Evolutionary conservation across 352 stramenopile species (phyloP), one percentile per base, ranked within the genome.

Genomic region (Phytophthora rubi): DNA sequence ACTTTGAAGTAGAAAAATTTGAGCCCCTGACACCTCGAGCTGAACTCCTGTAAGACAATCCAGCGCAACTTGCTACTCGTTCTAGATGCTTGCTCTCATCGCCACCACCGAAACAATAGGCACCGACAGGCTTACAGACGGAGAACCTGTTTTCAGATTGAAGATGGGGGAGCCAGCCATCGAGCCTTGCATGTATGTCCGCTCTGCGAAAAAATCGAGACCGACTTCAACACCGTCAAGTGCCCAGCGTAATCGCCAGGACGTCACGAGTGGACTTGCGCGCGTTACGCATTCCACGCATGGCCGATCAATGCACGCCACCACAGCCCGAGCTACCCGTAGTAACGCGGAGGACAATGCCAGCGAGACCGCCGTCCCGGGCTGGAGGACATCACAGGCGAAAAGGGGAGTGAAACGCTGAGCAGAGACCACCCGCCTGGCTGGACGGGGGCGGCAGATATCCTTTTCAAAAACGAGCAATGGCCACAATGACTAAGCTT

Each of bases 281-380:
- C 26, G 53, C 59, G 18, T 65, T 64, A 60, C 64, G 30, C n/a
- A 71, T 9, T 35, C 37, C 48, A 65, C 18, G 33, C 30, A 48
- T 55, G 42, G 18, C 7, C 16, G 54, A 62, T 54, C 52, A n/a
- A 45, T 48, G 51, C 51, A 57, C 32, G 52, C 30, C 35, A 28
- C 8, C 53, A 28, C 37, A 53, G 16, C 44, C 9, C 44, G 8
- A 49, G 44, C 35, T 62, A 35, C 60, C 53, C 48, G 55, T 21
- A 71, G 62, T 69, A 73, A 73, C 59, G 57, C 35, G n/a, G 23
- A 55, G 47, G 65, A 68, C 57, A 60, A 37, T 42, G 28, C 3
- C 28, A 16, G 35, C 47, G 28, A 10, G 28, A 49, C 35, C 15
- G 32, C 52, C 33, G 65, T 23, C 44, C 44, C n/a, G 44, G 44